Base-by-base conservation (phyloP, 768 basidiomycete genomes). In the Boletus subparvulus region DNA sequence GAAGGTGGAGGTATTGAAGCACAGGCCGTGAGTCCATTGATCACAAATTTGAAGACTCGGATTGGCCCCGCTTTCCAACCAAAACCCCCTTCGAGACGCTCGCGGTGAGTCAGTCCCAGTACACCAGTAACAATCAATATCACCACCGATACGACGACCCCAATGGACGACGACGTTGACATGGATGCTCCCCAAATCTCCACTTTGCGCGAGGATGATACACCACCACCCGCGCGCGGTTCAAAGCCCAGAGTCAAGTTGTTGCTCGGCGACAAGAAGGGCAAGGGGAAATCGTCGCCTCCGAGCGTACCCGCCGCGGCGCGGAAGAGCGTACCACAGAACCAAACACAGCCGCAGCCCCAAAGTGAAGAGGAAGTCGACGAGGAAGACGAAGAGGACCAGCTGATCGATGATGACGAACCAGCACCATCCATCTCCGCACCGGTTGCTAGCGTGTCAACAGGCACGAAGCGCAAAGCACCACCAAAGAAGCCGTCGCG, bases 101-200 rank as follows among this genome's bases (percentile, higher is more conserved):
- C 26, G 12, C 45, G 16, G 39, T 50, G 44, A 60, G 44, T 32
- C 37, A n/a, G 19, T 28, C 59, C 47, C 39, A 43, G 26, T 10
- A 16, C n/a, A 16, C 21, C 10, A 28, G 5, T 8, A 28, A 28
- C 36, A 39, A n/a, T n/a, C n/a, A n/a, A n/a, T n/a, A n/a, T 10
- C 37, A 30, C 37, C n/a, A 14, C 37, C 26, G 37, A 30, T 13
- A 46, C 30, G 30, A 36, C 47, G 24, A 44, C 42, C 17, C n/a
- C 19, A 11, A 75, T 77, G 73, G 71, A 76, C 56, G 73, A 77
- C 47, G 77, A 80, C 53, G 64, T 77, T n/a, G 77, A 78, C 42
- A 90, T 91, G 87, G 90, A 91, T 39, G 87, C 90, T 35, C 90
- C 90, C 37, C 85, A 85, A 62, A 92, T 92, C 52, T 92, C 90